Evolutionary conservation across 495 filamentous ascomycete genomes (phyloP).

Genomic region (Hypoxylon subgilvum): DNA sequence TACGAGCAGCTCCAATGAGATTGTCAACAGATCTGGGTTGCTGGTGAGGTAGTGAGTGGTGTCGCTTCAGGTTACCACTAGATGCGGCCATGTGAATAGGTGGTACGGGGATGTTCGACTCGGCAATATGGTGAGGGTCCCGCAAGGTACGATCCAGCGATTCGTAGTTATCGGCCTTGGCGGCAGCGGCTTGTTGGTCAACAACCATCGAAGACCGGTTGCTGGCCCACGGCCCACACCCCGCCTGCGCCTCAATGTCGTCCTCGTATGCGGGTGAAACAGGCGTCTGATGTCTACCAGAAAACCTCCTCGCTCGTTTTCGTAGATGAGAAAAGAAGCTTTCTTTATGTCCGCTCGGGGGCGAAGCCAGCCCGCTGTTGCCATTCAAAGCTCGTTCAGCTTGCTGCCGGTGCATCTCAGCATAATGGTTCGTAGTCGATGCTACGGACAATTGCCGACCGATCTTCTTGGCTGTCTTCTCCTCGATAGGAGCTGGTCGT

Average conservation of each 20-base stretch:
- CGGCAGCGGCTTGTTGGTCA: constrained; percentile 63
- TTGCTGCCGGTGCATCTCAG: constrained; percentile 86
- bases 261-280: constrained; percentile 72
- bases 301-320: constrained; percentile 90
- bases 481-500: constrained; percentile 53
- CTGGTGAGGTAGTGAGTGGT: constrained; percentile 78
- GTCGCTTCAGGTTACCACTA: constrained; percentile 62
- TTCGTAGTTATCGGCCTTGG: constrained; percentile 68
- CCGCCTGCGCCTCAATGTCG: constrained; percentile 89
- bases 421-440: constrained; percentile 89
- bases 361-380: constrained; percentile 68
- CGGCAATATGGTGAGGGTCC: constrained; percentile 68
- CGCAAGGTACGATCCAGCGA: constrained; percentile 80
- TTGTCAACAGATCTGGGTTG: constrained; percentile 70
- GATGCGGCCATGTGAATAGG: constrained; percentile 61
- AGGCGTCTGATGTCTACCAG: constrained; percentile 82
- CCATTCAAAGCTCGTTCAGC: constrained; percentile 90
- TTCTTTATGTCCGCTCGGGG: constrained; percentile 76
- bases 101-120: constrained; percentile 62
- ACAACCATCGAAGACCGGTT: constrained; percentile 84
- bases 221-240: constrained; percentile 84
- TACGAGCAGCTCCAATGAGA: constrained; percentile 58
- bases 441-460: constrained; percentile 93
- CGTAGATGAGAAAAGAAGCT: constrained; percentile 97
- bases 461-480: constrained; percentile 86